Evolutionary conservation across 805 yeast species (phyloP), one percentile per base, ranked within the genome.

Genomic region (Saturnispora saitoi): DNA sequence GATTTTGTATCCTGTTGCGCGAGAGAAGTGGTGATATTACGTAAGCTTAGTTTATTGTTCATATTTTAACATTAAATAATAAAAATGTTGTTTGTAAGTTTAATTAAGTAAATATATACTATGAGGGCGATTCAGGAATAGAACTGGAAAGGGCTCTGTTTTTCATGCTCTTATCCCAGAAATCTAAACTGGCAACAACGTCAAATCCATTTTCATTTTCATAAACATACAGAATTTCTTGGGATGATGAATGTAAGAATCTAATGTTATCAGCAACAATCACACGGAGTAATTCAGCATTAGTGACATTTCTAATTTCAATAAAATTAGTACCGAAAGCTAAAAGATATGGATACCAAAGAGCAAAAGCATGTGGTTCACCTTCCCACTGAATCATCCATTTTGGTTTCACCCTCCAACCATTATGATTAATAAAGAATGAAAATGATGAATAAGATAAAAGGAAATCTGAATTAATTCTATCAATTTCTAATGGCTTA

Each of bases 361-460:
- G 73, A 15, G 97, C 95, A 64, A 93, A 88, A 52, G 83, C 80
- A 60, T 85, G 93, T 5, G 99, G 98, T 45, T 81, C 77, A 32
- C 98, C 97, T 68, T 93, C 98, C 99, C 99, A 93, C 61, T 85
- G 81, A 46, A 93, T 83, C 55, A 90, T 84, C 90, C 96, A 90
- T 45, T 87, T 91, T 40, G 93, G 87, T 54, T 90, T 80, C 17
- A 95, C 83, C 57, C 97, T 77, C 99, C 99, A 93, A 22, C 99
- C 99, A 64, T 90, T 90, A 51, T 85, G 77, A 60, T 93, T 90
- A 57, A 93, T 95, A 66, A 86, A 89, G 65, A 93, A 93, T 42
- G 97, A 91, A 63, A 91, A 89, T 62, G 89, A 96, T 4, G 95
- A 80, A 63, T 91, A 93, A 63, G 90, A 83, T 54, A 93, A 75